These are phyloP conservation scores for Aphanomyces cochlioides DNA, from an alignment of 352 stramenopile species.

Conservation along the genomic window DNA sequence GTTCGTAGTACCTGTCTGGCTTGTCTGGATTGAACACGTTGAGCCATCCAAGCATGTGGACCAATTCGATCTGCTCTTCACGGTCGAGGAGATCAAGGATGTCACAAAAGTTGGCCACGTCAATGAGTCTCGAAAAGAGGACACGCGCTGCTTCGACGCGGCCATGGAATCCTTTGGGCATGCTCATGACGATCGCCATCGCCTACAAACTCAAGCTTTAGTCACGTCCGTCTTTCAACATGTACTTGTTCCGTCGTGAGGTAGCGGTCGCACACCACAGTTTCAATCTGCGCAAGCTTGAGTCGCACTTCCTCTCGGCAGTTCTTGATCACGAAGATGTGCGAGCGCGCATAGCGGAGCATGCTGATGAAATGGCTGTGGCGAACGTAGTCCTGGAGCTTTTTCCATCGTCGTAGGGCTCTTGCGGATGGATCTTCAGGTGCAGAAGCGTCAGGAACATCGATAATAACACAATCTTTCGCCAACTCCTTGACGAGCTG, in stretches of 20 bases:
- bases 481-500: constrained; percentile 66
- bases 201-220: constrained; percentile 31
- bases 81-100: constrained; percentile 37
- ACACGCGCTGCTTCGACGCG: constrained; percentile 63
- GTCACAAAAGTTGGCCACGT: constrained; percentile 59
- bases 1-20: constrained; percentile 64
- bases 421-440: not conserved
- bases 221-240: too few species aligned
- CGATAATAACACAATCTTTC: constrained; percentile 14
- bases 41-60: constrained; percentile 73
- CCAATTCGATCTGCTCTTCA: constrained; percentile 57
- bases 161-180: constrained; percentile 57
- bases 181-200: constrained; percentile 65
- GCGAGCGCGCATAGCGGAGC: constrained; percentile 6
- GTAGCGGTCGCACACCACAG: constrained; percentile 67
- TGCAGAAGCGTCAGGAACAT: not conserved
- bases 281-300: constrained; percentile 81
- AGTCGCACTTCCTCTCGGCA: constrained; percentile 60
- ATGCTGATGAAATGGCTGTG: constrained; percentile 22
- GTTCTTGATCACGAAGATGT: constrained; percentile 30
- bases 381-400: constrained; percentile 23
- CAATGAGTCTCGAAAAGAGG: constrained; percentile 70
- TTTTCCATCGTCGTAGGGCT: constrained; percentile 19
- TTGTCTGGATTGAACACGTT: constrained; percentile 79
- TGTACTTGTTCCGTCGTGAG: constrained; percentile 52